Base-by-base conservation (phyloP, 2,329 filamentous ascomycete species). In the Chrysoporthe puriensis region DNA sequence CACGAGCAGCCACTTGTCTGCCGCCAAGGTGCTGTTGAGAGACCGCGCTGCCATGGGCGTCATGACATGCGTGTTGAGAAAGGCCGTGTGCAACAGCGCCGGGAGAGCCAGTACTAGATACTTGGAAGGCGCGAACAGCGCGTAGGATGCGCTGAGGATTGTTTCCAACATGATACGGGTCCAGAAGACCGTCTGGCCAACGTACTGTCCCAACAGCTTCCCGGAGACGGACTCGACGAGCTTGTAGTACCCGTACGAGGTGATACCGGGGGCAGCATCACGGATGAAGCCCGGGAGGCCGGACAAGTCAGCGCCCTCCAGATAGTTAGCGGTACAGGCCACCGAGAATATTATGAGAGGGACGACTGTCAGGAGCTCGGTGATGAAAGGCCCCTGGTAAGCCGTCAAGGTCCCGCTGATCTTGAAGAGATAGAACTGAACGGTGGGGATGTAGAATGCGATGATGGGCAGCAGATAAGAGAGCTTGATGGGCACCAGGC, bases 131-230 rank as follows among this genome's bases (percentile, higher is more conserved):
- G 90, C 84, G 62, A 92, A 78, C 7, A 88, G 77, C 8, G 89
- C 83, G 75, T 93, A 96, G 2, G 86, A 75, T 0, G 82, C 84
- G 5, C 88, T 88, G 36, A 96, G 79, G 0, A 90, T 76, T 64
- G 94, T 77, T 74, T 97, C 90, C 66, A 96, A 78, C 0, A 90
- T 91, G 50, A 94, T 80, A 14, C 93, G 86, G 1, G 91, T 92
- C 71, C 92, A 85, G 62, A 91, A 74, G 69, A 91, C 78, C 2
- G 86, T 85, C 57, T 81, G 82, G 42, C 91, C 91, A 60, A 93
- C 84, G 50, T 85, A 80, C 44, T 76, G 76, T 40, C 84, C 75
- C 13, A 88, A 73, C 34, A 82, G 74, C 21, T 74, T 73, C 4
- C 75, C 75, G 1, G 82, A 80, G 4, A 79, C 66, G 13, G 73